Evolutionary conservation across 1,139 yeast genomes (phyloP).

Genomic region (Nadsonia starkeyi-henricii): DNA sequence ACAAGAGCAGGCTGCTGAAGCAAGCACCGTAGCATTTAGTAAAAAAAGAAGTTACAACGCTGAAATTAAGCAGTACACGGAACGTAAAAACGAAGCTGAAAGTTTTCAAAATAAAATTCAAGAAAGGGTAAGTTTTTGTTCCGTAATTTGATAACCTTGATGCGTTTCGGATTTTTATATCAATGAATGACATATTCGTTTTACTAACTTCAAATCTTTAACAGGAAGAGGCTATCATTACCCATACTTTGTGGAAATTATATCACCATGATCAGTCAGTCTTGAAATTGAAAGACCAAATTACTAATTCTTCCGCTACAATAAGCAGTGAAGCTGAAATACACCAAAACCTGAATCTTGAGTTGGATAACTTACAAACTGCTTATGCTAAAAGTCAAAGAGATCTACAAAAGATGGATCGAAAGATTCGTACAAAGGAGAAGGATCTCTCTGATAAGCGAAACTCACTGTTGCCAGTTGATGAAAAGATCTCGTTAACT

Average conservation of each 20-base stretch:
- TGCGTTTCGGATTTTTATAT: too few relatives aligned
- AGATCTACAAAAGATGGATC: slow-evolving; percentile 28
- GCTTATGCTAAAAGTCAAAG: slow-evolving; percentile 10
- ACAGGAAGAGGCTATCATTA: slow-evolving; percentile 28
- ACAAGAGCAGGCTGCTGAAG: slow-evolving; percentile 44
- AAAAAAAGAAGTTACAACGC: slow-evolving; percentile 59
- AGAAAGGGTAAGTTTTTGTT: slow-evolving; percentile 23
- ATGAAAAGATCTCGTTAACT: slow-evolving; percentile 38
- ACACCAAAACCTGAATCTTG: slow-evolving; percentile 9
- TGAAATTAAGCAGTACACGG: slow-evolving; percentile 69
- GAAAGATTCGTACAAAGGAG: slow-evolving; percentile 28
- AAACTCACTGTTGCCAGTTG: slow-evolving; percentile 41
- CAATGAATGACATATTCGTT: too few relatives aligned
- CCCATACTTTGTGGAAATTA: slow-evolving; percentile 48
- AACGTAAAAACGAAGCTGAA: slow-evolving; percentile 62
- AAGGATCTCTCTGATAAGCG: slow-evolving; percentile 32
- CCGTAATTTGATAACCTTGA: too few relatives aligned
- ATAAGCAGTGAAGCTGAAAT: slow-evolving; percentile 24
- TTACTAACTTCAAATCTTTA: neutral
- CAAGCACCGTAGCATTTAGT: slow-evolving; percentile 51
- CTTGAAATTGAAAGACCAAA: slow-evolving; percentile 13
- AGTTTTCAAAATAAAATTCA: slow-evolving; percentile 44
- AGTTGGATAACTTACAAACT: slow-evolving; percentile 9
- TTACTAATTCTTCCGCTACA: slow-evolving; percentile 10
- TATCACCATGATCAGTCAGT: slow-evolving; percentile 46